Conservation (phyloP, 2,329 filamentous ascomycete species). For the Clarireedia monteithiana region DNA sequence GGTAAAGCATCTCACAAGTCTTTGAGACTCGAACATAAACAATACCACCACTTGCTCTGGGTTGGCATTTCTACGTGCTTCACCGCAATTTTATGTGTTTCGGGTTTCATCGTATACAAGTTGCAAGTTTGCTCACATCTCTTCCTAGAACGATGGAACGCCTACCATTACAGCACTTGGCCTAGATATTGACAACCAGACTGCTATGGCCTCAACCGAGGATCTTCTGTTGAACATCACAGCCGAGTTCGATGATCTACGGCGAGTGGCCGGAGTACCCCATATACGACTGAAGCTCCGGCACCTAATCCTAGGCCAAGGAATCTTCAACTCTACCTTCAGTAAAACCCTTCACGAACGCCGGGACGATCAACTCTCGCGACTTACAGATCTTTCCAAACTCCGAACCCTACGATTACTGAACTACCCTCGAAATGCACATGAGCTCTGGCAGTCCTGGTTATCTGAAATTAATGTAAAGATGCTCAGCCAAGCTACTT, state of each 20-base stretch:
- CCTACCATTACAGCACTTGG: neutral
- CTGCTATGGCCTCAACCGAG: neutral
- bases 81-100: neutral
- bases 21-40: no score
- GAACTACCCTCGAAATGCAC: neutral
- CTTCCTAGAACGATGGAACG: neutral
- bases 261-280: neutral
- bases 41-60: no score
- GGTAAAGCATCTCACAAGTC: no score
- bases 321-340: neutral
- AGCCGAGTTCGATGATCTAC: neutral
- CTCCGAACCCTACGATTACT: neutral
- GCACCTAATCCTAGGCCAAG: neutral
- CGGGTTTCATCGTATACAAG: neutral
- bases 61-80: neutral
- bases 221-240: neutral
- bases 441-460: neutral
- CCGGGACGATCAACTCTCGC: neutral
- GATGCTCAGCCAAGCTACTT: neutral
- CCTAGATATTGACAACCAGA: neutral
- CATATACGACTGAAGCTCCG: neutral
- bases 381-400: neutral
- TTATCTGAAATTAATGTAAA: neutral
- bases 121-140: neutral
- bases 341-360: neutral